phyloP scores from a whole-genome alignment of 2,329 filamentous ascomycete species.

The Aspergillus niger region DNA sequence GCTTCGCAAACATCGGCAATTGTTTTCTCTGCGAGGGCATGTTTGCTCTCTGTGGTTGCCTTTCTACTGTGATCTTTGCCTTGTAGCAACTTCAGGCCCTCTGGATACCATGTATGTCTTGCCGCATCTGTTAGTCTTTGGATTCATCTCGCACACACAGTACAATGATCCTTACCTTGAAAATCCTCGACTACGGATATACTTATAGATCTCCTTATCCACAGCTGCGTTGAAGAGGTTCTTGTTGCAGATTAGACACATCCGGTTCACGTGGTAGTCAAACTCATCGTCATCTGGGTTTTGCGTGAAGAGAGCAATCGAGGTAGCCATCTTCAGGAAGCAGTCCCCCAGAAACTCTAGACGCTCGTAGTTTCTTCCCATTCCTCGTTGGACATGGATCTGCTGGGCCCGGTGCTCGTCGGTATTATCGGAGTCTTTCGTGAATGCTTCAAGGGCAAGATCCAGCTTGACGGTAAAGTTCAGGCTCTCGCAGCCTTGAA shows the following conservation, averaged over 20 bases:
- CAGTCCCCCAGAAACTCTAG: conserved; percentile 92
- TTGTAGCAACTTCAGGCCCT: conserved; percentile 69
- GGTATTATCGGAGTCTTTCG: conserved; percentile 86
- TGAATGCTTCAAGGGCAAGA: conserved; percentile 83
- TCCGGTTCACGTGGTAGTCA: conserved; percentile 84
- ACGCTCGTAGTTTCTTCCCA: conserved; percentile 93
- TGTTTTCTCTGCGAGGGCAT: conserved; percentile 80
- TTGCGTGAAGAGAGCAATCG: conserved; percentile 78
- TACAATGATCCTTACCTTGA: conserved; percentile 56
- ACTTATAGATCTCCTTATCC: conserved; percentile 66
- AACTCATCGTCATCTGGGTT: conserved; percentile 80
- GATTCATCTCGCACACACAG: neutral
- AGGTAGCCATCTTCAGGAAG: conserved; percentile 94
- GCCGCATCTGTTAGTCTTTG: conserved; percentile 14
- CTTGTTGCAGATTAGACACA: conserved; percentile 87
- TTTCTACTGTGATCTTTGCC: conserved; percentile 66
- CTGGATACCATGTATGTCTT: conserved; percentile 83
- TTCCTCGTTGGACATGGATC: conserved; percentile 75
- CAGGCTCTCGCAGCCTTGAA: conserved; percentile 71
- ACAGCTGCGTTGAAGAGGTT: conserved; percentile 80
- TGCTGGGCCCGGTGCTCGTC: conserved; percentile 70
- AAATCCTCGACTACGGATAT: conserved; percentile 80
- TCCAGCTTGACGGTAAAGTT: conserved; percentile 65
- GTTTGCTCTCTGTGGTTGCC: conserved; percentile 48
- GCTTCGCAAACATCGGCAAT: conserved; percentile 95